phyloP scores from a whole-genome alignment of 2,329 filamentous ascomycete species.

The Aspergillus eucalypticola region DNA sequence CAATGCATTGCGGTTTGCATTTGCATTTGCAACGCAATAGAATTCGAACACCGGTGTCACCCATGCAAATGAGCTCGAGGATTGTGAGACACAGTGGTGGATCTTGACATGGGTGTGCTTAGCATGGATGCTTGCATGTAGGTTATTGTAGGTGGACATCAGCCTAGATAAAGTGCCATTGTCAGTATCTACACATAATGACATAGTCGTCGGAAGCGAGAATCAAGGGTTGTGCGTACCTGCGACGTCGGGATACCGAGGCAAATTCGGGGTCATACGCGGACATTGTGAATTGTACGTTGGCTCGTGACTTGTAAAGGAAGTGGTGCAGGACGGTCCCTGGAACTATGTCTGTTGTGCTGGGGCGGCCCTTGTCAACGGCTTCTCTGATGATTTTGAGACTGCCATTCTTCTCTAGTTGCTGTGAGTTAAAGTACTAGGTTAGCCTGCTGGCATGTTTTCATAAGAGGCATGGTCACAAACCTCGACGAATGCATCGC shows the following conservation, averaged over 20 bases:
- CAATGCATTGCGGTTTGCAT: conserved; percentile 61
- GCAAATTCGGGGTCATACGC: conserved; percentile 71
- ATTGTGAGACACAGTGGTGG: conserved; percentile 73
- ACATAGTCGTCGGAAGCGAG: background rate
- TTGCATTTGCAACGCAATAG: conserved; percentile 87
- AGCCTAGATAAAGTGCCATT: conserved; percentile 48
- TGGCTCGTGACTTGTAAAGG: conserved; percentile 88
- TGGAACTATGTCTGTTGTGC: conserved; percentile 72
- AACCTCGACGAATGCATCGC: conserved; percentile 60
- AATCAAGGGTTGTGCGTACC: conserved; percentile 41
- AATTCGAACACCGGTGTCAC: conserved; percentile 88
- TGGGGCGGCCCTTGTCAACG: conserved; percentile 69
- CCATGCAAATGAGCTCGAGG: conserved; percentile 83
- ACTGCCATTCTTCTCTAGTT: conserved; percentile 73
- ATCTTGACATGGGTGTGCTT: conserved; percentile 85
- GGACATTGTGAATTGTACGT: conserved; percentile 95
- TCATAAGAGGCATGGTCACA: conserved; percentile 15
- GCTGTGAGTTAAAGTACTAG: conserved; percentile 41
- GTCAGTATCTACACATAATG: background rate
- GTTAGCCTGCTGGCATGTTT: conserved; percentile 27
- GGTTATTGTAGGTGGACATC: conserved; percentile 78
- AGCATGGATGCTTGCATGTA: conserved; percentile 82
- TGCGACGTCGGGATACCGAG: conserved; percentile 61
- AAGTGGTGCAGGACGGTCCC: conserved; percentile 85
- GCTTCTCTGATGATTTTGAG: conserved; percentile 73